Conservation (phyloP, 768 basidiomycete genomes). For the Guyanaporus albipodus region DNA sequence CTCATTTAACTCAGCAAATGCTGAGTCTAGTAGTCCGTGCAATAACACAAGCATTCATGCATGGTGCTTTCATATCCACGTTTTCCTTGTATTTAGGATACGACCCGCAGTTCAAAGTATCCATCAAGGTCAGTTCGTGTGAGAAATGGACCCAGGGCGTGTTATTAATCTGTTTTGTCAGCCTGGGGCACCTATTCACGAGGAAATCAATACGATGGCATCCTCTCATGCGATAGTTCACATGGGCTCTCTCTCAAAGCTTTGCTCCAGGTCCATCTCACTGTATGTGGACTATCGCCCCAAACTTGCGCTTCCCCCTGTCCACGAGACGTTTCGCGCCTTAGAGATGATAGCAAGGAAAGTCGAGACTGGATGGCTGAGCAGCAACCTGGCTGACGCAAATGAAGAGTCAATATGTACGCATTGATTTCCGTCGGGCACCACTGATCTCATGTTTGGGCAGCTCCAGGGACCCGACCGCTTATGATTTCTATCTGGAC, state of each 20-base stretch:
- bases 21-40: slow-evolving; percentile 38
- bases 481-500: slow-evolving; percentile 56
- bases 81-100: slow-evolving; percentile 35
- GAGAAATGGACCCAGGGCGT: neutral
- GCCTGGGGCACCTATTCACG: slow-evolving; percentile 33
- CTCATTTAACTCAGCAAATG: slow-evolving; percentile 21
- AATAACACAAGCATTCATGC: slow-evolving; percentile 51
- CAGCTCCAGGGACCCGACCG: slow-evolving; percentile 44
- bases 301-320: slow-evolving; percentile 25
- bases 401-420: slow-evolving; percentile 28
- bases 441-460: slow-evolving; percentile 5
- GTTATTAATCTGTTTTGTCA: slow-evolving; percentile 12
- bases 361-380: slow-evolving; percentile 48
- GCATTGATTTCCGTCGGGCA: slow-evolving; percentile 26
- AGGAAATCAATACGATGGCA: slow-evolving; percentile 32
- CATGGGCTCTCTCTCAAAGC: slow-evolving; percentile 39
- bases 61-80: slow-evolving; percentile 51
- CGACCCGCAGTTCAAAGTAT: slow-evolving; percentile 16
- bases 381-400: slow-evolving; percentile 32
- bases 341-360: slow-evolving; percentile 36
- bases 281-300: slow-evolving; percentile 34
- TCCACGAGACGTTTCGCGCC: slow-evolving; percentile 26
- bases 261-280: slow-evolving; percentile 34
- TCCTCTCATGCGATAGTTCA: slow-evolving; percentile 36
- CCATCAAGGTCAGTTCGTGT: slow-evolving; percentile 10